These are phyloP conservation scores for Penstemon eatonii DNA, from an alignment of 257 asterid genomes.

Conservation along the genomic window DNA sequence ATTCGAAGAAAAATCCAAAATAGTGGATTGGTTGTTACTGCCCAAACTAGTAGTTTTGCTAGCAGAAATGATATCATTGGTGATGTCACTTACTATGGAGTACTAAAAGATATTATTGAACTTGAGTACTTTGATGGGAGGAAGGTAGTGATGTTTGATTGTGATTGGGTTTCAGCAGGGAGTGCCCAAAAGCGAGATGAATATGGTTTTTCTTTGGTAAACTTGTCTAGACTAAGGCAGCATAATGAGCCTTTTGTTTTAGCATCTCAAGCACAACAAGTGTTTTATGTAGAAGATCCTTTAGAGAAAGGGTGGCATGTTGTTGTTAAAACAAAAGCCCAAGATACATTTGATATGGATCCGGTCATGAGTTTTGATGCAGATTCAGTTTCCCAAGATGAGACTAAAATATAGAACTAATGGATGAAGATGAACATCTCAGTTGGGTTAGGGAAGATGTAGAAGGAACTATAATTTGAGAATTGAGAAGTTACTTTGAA, in stretches of 20 bases:
- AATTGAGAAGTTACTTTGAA: background rate
- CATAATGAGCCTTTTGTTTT: conserved; percentile 17
- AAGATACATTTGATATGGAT: conserved; percentile 22
- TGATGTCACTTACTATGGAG: conserved; percentile 9
- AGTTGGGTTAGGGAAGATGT: conserved; percentile 9
- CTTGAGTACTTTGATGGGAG: background rate
- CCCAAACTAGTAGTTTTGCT: conserved; percentile 2
- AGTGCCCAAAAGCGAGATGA: conserved; percentile 7
- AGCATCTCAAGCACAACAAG: background rate
- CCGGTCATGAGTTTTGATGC: background rate
- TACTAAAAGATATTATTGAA: background rate
- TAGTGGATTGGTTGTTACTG: background rate
- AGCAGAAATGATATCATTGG: background rate
- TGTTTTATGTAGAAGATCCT: conserved; percentile 10
- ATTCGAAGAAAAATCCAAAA: background rate
- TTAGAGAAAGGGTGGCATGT: conserved; percentile 5
- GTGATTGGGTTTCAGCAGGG: conserved; percentile 16
- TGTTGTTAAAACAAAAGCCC: conserved; percentile 14
- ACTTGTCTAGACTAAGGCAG: conserved; percentile 3
- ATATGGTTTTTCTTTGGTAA: conserved; percentile 13
- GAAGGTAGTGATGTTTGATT: background rate
- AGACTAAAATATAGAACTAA: background rate
- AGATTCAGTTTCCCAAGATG: background rate
- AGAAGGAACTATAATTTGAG: background rate
- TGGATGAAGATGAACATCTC: background rate